Percentiles rank a stretch among this genome's conserved stretches.
These are phyloP conservation scores for Cryptococcus sp. DNA, from an alignment of 1,284 basidiomycete species.

Conservation along the genomic window DNA sequence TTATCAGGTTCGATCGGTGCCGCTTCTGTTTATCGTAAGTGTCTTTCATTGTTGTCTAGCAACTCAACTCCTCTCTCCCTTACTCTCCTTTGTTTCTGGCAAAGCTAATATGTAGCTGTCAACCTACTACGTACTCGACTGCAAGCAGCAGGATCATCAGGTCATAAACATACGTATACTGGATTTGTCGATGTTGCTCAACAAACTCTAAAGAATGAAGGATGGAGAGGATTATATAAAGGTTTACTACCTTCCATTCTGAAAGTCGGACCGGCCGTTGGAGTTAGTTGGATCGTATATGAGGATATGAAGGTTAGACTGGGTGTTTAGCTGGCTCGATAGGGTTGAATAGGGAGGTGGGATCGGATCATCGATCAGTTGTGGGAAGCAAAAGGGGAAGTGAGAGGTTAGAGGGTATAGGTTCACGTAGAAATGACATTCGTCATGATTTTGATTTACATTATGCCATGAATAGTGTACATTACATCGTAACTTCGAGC, in stretches of 20 bases:
- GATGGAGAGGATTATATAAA: slow-evolving; percentile 92
- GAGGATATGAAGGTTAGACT: slow-evolving; percentile 43
- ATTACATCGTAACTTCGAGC: too few relatives aligned
- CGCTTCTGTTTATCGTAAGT: slow-evolving; percentile 72
- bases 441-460: too few relatives aligned
- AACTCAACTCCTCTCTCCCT: neutral
- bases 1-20: slow-evolving; percentile 88
- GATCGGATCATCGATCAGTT: neutral
- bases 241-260: slow-evolving; percentile 85
- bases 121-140: slow-evolving; percentile 91
- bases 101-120: slow-evolving; percentile 54
- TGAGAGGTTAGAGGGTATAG: too few relatives aligned
- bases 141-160: slow-evolving; percentile 90
- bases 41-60: neutral
- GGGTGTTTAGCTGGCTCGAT: slow-evolving; percentile 26
- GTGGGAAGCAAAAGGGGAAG: neutral
- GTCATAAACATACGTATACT: slow-evolving; percentile 82
- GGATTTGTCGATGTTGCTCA: slow-evolving; percentile 80
- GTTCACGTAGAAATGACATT: too few relatives aligned
- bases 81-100: neutral
- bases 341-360: neutral
- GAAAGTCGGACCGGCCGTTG: slow-evolving; percentile 92
- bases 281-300: slow-evolving; percentile 83
- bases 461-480: too few relatives aligned
- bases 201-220: slow-evolving; percentile 79